phyloP scores from a whole-genome alignment of 2,329 filamentous ascomycete genomes.

The Fulvia fulva region DNA sequence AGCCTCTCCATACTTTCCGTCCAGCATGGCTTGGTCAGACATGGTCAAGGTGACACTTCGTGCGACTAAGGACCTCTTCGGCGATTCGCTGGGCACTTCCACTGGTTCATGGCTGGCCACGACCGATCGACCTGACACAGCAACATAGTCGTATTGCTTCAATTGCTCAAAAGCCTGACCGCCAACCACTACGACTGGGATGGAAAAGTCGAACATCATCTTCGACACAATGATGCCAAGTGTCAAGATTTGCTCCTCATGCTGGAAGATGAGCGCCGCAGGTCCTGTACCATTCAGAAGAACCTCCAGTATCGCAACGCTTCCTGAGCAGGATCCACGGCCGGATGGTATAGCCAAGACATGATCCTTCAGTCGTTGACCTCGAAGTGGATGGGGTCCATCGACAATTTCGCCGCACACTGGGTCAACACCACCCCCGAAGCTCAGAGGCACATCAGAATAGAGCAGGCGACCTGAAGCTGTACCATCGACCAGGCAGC shows the following conservation, averaged over 20 bases:
- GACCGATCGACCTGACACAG: not conserved
- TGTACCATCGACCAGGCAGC: not conserved
- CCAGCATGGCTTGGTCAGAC: slow-evolving; percentile 5
- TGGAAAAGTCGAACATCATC: slow-evolving; percentile 38
- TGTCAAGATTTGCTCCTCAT: slow-evolving; percentile 44
- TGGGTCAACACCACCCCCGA: slow-evolving; percentile 45
- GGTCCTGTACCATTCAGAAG: slow-evolving; percentile 41
- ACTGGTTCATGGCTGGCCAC: not conserved
- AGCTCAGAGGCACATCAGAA: slow-evolving; percentile 36
- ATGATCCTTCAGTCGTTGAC: slow-evolving; percentile 29
- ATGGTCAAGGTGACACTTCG: not conserved
- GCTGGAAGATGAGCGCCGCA: slow-evolving; percentile 40
- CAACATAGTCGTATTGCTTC: not conserved
- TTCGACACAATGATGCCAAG: slow-evolving; percentile 44
- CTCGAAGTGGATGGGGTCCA: slow-evolving; percentile 41
- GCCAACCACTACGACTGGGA: slow-evolving; percentile 39
- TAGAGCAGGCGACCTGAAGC: slow-evolving; percentile 4
- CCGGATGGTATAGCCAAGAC: slow-evolving; percentile 45
- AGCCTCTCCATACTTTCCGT: slow-evolving; percentile 34
- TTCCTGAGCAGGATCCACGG: slow-evolving; percentile 48
- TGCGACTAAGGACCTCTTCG: not conserved
- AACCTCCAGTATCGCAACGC: slow-evolving; percentile 44
- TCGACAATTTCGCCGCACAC: slow-evolving; percentile 43
- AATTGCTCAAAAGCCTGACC: slow-evolving; percentile 6
- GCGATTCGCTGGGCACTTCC: not conserved